phyloP scores from a whole-genome alignment of 768 basidiomycete species.

The Boletus reticulatus region DNA sequence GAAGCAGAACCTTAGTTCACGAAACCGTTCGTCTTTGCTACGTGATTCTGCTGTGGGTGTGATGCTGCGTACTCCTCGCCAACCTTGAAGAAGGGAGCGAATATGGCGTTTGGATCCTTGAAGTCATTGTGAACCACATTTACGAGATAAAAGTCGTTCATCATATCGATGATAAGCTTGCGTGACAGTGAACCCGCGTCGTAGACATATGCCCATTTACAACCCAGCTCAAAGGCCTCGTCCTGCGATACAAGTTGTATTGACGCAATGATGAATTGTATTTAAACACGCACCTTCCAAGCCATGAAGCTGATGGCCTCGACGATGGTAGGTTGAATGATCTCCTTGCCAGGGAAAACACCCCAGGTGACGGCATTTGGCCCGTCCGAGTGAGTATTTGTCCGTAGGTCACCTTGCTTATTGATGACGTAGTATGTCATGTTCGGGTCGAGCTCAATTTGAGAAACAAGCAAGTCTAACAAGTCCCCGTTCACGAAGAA shows the following conservation, averaged over 20 bases:
- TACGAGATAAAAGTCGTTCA: slow-evolving; percentile 83
- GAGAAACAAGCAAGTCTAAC: slow-evolving; percentile 66
- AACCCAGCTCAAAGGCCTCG: slow-evolving; percentile 90
- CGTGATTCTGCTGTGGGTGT: slow-evolving; percentile 29
- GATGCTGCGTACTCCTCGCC: slow-evolving; percentile 56
- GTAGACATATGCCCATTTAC: slow-evolving; percentile 89
- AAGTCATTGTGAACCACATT: slow-evolving; percentile 98
- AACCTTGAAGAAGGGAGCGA: slow-evolving; percentile 79
- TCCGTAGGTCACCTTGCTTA: slow-evolving; percentile 89
- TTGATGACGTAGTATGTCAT: slow-evolving; percentile 99
- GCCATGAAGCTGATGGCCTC: slow-evolving; percentile 98
- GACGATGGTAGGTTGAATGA: slow-evolving; percentile 93
- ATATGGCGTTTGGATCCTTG: slow-evolving; percentile 81
- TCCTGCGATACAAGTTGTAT: slow-evolving; percentile 49
- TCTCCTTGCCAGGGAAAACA: slow-evolving; percentile 96
- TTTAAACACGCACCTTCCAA: slow-evolving; percentile 69
- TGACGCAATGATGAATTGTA: background rate
- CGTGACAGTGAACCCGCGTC: slow-evolving; percentile 72
- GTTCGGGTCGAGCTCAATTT: slow-evolving; percentile 82
- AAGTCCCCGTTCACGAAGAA: slow-evolving; percentile 86
- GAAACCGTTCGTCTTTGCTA: slow-evolving; percentile 40
- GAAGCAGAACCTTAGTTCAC: slow-evolving; percentile 16
- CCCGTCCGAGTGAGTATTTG: slow-evolving; percentile 92
- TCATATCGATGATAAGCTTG: slow-evolving; percentile 71
- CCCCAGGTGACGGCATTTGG: slow-evolving; percentile 99